These are phyloP conservation scores for Saturnispora saitoi DNA, from an alignment of 805 yeast genomes.

Conservation along the genomic window DNA sequence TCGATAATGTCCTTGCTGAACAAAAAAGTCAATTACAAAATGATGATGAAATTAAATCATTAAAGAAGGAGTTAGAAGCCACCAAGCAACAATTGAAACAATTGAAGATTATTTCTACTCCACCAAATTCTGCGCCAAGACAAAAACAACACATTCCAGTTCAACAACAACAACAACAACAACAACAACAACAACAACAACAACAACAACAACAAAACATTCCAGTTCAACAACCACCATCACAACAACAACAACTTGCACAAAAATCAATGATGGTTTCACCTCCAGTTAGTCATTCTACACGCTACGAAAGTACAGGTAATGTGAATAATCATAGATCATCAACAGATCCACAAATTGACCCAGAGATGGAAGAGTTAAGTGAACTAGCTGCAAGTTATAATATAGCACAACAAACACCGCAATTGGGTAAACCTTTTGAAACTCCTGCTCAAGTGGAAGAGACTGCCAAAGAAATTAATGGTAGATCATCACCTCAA, in stretches of 20 bases:
- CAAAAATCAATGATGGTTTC: background rate
- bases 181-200: conserved; percentile 8
- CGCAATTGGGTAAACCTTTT: conserved; percentile 11
- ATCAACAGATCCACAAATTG: conserved; percentile 18
- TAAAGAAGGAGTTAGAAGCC: background rate
- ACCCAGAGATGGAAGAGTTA: conserved; percentile 26
- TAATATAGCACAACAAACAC: conserved; percentile 22
- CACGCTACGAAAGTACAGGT: background rate
- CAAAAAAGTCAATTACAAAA: background rate
- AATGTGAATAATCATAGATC: conserved; percentile 2
- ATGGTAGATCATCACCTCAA: conserved; percentile 24
- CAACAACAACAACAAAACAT: conserved; percentile 11
- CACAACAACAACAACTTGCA: background rate
- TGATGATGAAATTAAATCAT: background rate
- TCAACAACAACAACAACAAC: conserved; percentile 3
- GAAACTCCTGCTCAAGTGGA: background rate
- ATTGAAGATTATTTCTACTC: conserved; percentile 4
- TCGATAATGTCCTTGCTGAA: conserved; percentile 17
- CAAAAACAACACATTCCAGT: background rate
- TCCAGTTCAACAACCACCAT: conserved; percentile 3
- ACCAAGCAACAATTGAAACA: conserved; percentile 13
- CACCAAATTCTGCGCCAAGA: conserved; percentile 2
- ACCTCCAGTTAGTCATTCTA: background rate
- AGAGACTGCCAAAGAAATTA: background rate
- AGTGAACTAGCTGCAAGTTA: conserved; percentile 27